Evolutionary conservation across 139 green algal genomes (phyloP), one percentile per base, ranked within the genome.

Genomic region (Chlorella sp.): DNA sequence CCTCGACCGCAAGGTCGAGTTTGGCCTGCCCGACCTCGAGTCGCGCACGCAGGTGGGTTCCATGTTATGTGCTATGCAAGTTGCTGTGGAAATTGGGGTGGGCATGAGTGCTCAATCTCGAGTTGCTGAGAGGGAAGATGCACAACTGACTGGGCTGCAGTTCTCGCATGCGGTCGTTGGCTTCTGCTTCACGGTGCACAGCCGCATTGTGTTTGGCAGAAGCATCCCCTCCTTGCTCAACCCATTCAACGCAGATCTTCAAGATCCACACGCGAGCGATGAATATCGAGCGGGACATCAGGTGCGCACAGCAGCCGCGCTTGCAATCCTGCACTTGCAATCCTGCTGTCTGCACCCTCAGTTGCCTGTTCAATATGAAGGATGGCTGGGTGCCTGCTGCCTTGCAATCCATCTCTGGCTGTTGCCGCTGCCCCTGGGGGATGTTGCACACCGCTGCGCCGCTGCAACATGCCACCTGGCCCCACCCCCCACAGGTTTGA

Each of bases 1-100:
- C 0, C 91, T 99, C 30, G 97, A 99, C 87, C 92, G 97, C 83
- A 99, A 99, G 92, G 97, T 98, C 57, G 97, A 99, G 91, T 99
- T 99, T 87, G 93, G 95, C 17, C 91, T 99, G 79, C 97, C 97
- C 20, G 97, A 99, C 87, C 91, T 99, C 55, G 97, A 98, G 89
- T 91, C 78, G 38, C 88, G 97, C 78, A 97, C 96, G 13, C 97
- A 99, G 89, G 78, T 51, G 62, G 32, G 38, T 34, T 18, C 11
- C 7, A 17, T 55, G 44, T 55, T 7, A 55, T 17, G 7, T 7
- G 7, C 7, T 6, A 18, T 71, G 28, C 38, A 26, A 16, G 17
- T 11, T 17, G 11, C 11, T 55, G 7, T 17, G 7, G 7, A 55
- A 11, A 11, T 55, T 55, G 7, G 44, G 44, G 44, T 11, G 7